A percentile compares a stretch with the other conserved stretches of the same genome.
These are phyloP conservation scores for Pezicula carpinea DNA, from an alignment of 2,329 filamentous ascomycete species.

Conservation along the genomic window DNA sequence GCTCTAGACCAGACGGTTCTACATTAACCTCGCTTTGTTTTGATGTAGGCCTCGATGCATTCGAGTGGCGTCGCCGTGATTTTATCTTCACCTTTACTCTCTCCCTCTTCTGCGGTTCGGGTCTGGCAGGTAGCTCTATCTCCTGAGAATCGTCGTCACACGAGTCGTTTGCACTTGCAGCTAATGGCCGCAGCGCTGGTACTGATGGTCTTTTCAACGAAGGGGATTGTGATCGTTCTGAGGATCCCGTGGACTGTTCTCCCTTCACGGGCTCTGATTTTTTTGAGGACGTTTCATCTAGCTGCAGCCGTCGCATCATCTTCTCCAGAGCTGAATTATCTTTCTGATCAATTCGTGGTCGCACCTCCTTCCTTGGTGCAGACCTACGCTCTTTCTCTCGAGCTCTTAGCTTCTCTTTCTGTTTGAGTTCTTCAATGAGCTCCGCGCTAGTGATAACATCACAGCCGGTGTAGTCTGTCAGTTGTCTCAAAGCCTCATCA, in stretches of 20 bases:
- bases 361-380: conserved; percentile 12
- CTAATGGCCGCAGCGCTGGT: neutral
- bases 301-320: neutral
- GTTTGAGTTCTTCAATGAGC: conserved; percentile 19
- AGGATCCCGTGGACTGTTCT: neutral
- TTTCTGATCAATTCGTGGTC: conserved; percentile 6
- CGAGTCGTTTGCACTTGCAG: conserved; percentile 15
- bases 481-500: conserved; percentile 27
- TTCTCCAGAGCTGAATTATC: neutral
- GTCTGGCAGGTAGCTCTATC: conserved; percentile 4
- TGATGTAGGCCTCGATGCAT: conserved; percentile 4
- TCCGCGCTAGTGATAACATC: conserved; percentile 25
- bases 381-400: conserved; percentile 8
- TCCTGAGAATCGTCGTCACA: conserved; percentile 10
- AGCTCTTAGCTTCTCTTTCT: conserved; percentile 12
- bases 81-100: conserved; percentile 26
- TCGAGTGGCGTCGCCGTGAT: conserved; percentile 22
- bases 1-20: neutral
- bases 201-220: too few relatives aligned
- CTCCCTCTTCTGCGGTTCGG: conserved; percentile 19
- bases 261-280: neutral
- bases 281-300: neutral
- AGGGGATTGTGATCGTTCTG: neutral
- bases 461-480: conserved; percentile 27
- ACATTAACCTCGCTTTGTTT: conserved; percentile 5